Base-by-base conservation (phyloP, 495 filamentous ascomycete genomes). In the Xylaria grammica region DNA sequence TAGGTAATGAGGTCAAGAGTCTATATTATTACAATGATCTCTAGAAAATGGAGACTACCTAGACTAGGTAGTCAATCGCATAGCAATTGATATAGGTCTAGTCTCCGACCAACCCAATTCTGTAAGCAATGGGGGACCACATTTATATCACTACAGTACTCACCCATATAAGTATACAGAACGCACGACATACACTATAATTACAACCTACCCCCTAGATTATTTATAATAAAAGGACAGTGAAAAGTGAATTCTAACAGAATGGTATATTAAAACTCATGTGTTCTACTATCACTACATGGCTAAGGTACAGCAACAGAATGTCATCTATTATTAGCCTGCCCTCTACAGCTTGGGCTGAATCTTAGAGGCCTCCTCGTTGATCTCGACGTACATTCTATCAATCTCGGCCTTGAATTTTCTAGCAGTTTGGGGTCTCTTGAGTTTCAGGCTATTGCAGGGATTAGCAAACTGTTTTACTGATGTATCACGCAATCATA, bases 371-470 rank as follows among this genome's bases (percentile, higher is more conserved):
- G 71, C 71, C 32, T 74, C 62, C 27, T 73, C 73, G 29, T 72
- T 74, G 42, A 82, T 73, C 77, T 97, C 90, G 42, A 86, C 87
- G 70, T 99, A 98, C 74, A 97, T 84, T 66, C 87, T 80, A 68
- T 96, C 92, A 22, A 98, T 81, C 55, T 92, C 81, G 20, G 75
- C 71, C 50, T 89, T 88, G 78, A 89, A 99, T 56, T 81, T 84
- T 81, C 90, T 93, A 36, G 86, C 90, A n/a, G 89, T 85, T 60
- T 93, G 93, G 45, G 94, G 92, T 22, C 95, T 88, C 85, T 99
- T 99, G 70, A 97, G 84, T 79, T 99, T 99, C 52, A 99, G 79
- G 50, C 94, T 98, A 55, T 65, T 46, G 30, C 48, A 38, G 13
- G 27, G 44, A 71, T 84, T 72, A 85, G 79, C 68, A 72, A 74